Evolutionary conservation across 495 filamentous ascomycete genomes (phyloP).

Genomic region (Penicillium soppii): DNA sequence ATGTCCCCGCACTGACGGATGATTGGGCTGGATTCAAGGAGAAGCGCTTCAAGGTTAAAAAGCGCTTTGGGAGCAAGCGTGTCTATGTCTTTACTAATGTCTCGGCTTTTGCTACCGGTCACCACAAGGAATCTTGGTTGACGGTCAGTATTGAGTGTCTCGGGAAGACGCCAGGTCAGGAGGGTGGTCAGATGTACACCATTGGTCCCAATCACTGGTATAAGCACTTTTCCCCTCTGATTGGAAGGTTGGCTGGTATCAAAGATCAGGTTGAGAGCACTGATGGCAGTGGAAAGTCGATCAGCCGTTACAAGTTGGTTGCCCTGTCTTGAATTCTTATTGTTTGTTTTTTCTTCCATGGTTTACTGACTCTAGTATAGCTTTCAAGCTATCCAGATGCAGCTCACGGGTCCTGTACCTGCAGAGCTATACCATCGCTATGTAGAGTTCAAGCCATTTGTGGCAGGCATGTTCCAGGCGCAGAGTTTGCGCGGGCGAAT

Average conservation of each 20-base stretch:
- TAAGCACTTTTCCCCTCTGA: conserved; percentile 84
- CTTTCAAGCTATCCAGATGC: conserved; percentile 93
- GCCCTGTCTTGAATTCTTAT: neutral
- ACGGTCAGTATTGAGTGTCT: conserved; percentile 70
- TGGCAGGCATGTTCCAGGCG: conserved; percentile 82
- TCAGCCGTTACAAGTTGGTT: conserved; percentile 67
- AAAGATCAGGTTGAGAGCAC: conserved; percentile 58
- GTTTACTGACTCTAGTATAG: conserved; percentile 35
- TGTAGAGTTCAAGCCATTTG: conserved; percentile 88
- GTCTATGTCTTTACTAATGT: conserved; percentile 72
- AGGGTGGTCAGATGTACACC: conserved; percentile 78
- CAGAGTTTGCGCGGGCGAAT: conserved; percentile 73
- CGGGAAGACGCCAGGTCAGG: conserved; percentile 66
- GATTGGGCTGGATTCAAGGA: conserved; percentile 67
- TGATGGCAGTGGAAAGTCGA: conserved; percentile 50
- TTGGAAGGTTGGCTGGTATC: conserved; percentile 75
- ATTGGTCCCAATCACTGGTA: conserved; percentile 73
- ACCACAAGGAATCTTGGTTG: conserved; percentile 58
- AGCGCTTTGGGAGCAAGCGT: conserved; percentile 79
- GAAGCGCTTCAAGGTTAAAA: conserved; percentile 70
- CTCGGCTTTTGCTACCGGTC: conserved; percentile 54
- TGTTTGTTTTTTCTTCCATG: neutral
- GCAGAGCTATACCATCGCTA: conserved; percentile 79
- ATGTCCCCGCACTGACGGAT: conserved; percentile 55
- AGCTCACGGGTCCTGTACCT: conserved; percentile 81